Percentiles rank a stretch among this genome's conserved stretches.
Conservation (phyloP, 805 yeast genomes). For the Ogataea sp. region DNA sequence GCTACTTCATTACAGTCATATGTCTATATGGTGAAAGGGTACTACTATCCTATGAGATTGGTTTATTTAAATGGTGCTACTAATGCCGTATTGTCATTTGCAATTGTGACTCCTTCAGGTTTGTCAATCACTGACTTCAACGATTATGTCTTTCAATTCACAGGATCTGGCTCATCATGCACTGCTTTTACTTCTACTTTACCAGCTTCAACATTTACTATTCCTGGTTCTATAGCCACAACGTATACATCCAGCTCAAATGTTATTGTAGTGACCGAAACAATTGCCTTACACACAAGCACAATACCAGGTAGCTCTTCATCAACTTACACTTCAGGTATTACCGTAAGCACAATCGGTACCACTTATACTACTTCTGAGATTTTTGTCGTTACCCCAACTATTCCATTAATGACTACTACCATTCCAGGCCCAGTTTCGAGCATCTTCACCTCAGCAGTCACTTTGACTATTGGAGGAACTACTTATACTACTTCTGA, state of each 20-base stretch:
- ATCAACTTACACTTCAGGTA: background rate
- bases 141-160: background rate
- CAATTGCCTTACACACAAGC: background rate
- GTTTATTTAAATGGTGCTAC: constrained; percentile 9
- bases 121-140: background rate
- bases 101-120: constrained; percentile 8
- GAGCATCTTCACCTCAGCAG: background rate
- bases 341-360: background rate
- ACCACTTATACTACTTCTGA: background rate
- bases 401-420: background rate
- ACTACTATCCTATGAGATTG: constrained; percentile 12
- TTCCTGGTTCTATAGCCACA: background rate
- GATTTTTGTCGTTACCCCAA: constrained; percentile 1
- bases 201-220: background rate
- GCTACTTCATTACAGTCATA: background rate
- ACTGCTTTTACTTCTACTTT: background rate
- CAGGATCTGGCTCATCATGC: background rate
- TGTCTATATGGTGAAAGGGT: constrained; percentile 6
- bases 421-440: background rate
- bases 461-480: background rate
- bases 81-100: constrained; percentile 6
- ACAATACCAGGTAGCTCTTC: background rate
- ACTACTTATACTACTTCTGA: background rate
- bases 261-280: background rate
- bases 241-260: background rate